Percentiles rank a stretch among this genome's conserved stretches.
Evolutionary conservation across 2,329 filamentous ascomycete genomes (phyloP).

Genomic region (Cercospora sojina): DNA sequence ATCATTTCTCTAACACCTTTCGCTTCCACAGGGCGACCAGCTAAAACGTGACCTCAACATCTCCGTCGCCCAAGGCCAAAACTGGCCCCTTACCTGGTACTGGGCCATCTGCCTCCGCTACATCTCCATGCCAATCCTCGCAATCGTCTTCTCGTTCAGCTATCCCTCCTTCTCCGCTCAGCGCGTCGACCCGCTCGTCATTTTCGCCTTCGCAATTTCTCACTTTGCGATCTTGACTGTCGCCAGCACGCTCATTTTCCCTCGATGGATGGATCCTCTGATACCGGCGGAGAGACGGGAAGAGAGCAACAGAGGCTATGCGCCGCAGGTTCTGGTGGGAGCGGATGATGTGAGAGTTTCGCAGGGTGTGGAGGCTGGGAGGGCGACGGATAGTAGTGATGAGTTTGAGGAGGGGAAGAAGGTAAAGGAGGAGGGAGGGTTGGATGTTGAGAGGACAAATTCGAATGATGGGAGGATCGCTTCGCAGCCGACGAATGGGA

Average conservation of each 20-base stretch:
- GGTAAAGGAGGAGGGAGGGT: not conserved
- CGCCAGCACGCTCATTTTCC: constrained; percentile 51
- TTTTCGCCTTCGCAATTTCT: constrained; percentile 50
- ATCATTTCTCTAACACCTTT: not conserved
- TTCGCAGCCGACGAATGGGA: not conserved
- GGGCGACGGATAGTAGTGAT: not conserved
- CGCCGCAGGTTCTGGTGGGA: constrained; percentile 12
- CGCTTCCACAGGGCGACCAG: constrained; percentile 4
- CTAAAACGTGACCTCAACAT: constrained; percentile 54
- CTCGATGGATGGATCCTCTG: constrained; percentile 55
- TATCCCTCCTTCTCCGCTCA: constrained; percentile 51
- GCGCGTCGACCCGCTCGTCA: constrained; percentile 38
- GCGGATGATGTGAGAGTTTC: constrained; percentile 2
- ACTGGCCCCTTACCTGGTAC: constrained; percentile 57
- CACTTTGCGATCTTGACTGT: constrained; percentile 32
- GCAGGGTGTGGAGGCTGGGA: not conserved
- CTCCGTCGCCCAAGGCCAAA: constrained; percentile 54
- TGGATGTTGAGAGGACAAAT: not conserved
- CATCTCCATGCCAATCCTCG: constrained; percentile 52
- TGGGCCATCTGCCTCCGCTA: constrained; percentile 54
- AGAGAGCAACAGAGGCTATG: constrained; percentile 42
- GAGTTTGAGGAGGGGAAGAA: not conserved
- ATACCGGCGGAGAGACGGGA: constrained; percentile 49
- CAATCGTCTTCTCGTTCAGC: constrained; percentile 54
- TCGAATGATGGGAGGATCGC: constrained; percentile 4